phyloP scores from a whole-genome alignment of 371 early-diverging fungal genomes.

The Sporodiniella umbellata region DNA sequence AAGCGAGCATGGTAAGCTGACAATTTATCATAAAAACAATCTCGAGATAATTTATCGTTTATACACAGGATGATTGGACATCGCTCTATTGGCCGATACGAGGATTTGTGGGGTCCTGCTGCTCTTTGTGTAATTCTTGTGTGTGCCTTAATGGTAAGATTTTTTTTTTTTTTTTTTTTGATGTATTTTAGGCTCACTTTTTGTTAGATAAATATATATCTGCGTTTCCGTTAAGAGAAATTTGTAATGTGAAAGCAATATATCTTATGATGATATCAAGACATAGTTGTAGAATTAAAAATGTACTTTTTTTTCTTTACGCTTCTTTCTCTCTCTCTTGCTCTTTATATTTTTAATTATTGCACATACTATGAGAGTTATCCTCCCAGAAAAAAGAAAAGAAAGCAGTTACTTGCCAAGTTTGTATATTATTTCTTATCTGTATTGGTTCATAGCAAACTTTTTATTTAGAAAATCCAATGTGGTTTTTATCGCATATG shows the following conservation, averaged over 20 bases:
- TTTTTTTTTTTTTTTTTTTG: not conserved
- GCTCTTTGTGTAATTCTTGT: constrained; percentile 79
- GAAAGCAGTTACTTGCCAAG: no score
- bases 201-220: constrained; percentile 25
- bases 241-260: constrained; percentile 2
- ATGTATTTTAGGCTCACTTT: not conserved
- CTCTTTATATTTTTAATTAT: no score
- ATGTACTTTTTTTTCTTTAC: not conserved
- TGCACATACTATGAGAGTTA: no score
- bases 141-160: constrained; percentile 27
- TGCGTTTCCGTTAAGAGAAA: constrained; percentile 21
- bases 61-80: constrained; percentile 55
- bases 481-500: no score
- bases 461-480: no score
- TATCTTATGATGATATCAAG: no score
- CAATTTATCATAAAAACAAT: no score
- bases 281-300: not conserved
- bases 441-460: no score
- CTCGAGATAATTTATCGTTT: no score
- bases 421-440: no score
- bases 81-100: constrained; percentile 54
- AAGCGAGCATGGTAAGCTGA: constrained; percentile 65
- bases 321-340: no score
- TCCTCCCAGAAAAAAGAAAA: no score
- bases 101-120: constrained; percentile 68